A percentile compares a stretch with the other conserved stretches of the same genome.
Evolutionary conservation across 768 basidiomycete genomes (phyloP).

Genomic region (Mycena polygramma): DNA sequence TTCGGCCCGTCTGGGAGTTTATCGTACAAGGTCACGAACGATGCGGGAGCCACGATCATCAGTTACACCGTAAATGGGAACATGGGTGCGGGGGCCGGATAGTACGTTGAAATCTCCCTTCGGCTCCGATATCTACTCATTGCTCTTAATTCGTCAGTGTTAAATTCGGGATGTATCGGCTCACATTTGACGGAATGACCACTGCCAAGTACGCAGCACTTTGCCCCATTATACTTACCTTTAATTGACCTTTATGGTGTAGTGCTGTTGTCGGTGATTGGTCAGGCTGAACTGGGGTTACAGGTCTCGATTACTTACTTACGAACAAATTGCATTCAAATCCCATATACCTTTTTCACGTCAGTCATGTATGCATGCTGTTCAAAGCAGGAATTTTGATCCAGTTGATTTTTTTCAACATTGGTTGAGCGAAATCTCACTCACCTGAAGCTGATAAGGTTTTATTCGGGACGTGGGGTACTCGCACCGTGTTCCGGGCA

Average conservation of each 20-base stretch:
- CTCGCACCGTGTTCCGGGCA: too few relatives aligned
- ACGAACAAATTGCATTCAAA: too few relatives aligned
- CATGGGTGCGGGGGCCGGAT: conserved; percentile 34
- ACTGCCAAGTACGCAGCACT: conserved; percentile 24
- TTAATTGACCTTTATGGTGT: background rate
- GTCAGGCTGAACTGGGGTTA: background rate
- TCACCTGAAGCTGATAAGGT: too few relatives aligned
- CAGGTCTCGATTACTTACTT: too few relatives aligned
- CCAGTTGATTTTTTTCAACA: too few relatives aligned
- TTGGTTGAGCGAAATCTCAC: too few relatives aligned
- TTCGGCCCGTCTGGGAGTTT: conserved; percentile 32
- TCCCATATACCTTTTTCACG: too few relatives aligned
- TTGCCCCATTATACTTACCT: background rate
- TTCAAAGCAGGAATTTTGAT: too few relatives aligned
- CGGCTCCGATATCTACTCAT: too few relatives aligned
- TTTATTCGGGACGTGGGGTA: too few relatives aligned
- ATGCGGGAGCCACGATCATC: conserved; percentile 24
- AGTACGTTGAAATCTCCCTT: conserved; percentile 19
- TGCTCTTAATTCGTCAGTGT: conserved; percentile 5
- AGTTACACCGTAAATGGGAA: conserved; percentile 30
- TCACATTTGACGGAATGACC: conserved; percentile 33
- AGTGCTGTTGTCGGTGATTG: conserved; percentile 30
- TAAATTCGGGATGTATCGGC: conserved; percentile 36
- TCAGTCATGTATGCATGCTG: too few relatives aligned
- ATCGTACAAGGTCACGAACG: conserved; percentile 33